Evolutionary conservation across 192 early-diverging fungal species (phyloP), one percentile per base, ranked within the genome.

Genomic region (Funneliformis geosporum): DNA sequence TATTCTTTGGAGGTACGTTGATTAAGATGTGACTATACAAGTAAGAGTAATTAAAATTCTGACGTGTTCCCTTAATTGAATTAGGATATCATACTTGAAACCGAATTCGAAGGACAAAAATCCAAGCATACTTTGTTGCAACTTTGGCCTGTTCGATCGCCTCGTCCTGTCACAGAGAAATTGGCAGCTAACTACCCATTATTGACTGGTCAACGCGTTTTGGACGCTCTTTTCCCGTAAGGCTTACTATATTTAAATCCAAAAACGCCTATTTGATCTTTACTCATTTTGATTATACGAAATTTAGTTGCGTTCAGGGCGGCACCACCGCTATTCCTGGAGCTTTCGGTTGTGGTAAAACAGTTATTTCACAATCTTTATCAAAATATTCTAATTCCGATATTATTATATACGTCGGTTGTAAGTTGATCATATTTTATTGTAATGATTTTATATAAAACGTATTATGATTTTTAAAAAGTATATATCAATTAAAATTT

Each of bases 381-480:
- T 98, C 98, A 65, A 99, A 99, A 84, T 99, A 97, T 89, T 99
- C 98, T 79, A 99, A 99, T 91, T 99, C 97, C 60, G 97, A 99
- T 84, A 91, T 99, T 70, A 99, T 99, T 85, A 94, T 99, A 76
- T 99, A 99, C 80, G 97, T 99, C 71, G 98, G 98, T 42, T 94
- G 89, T 84, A 85, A 92, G 88, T 81, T 91, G 14, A 90, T 33
- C 33, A 33, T 2, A 33, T 40, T 59, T 65, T 67, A 21, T 65
- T 59, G 60, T 38, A 21, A 11, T 16, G 14, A 42, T 21, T 55
- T 55, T 46, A 50, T 46, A 16, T 55, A 60, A 55, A n/a, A 28
- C 16, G 8, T 39, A 60, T 16, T 60, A 28, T n/a, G 3, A 43
- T 42, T 62, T 60, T 25, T 7, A 33, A 33, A 33, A 42, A 23